A percentile compares a stretch with the other conserved stretches of the same genome.
Conservation (phyloP, 257 asterid genomes). For the Solanum habrochaites region DNA sequence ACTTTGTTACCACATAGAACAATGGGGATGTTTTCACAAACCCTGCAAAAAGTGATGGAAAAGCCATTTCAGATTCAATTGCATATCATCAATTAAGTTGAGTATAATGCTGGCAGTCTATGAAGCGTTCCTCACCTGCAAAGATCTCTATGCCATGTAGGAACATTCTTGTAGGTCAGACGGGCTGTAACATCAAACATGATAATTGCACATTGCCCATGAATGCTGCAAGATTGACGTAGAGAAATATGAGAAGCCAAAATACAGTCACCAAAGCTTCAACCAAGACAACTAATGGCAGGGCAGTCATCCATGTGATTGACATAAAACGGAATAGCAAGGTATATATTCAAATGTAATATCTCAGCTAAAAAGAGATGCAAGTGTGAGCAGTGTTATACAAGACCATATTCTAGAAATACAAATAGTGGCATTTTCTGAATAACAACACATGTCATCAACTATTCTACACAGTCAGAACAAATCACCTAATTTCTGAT, state of each 20-base stretch:
- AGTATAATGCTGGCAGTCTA: background rate
- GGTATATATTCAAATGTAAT: background rate
- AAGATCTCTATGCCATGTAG: constrained; percentile 95
- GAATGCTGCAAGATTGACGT: constrained; percentile 43
- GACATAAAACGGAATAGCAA: background rate
- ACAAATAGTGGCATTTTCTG: background rate
- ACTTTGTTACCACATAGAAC: constrained; percentile 91
- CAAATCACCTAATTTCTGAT: background rate
- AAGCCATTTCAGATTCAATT: background rate
- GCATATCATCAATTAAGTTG: background rate
- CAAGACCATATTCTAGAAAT: background rate
- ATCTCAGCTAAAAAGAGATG: background rate
- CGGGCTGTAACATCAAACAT: constrained; percentile 93
- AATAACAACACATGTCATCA: background rate
- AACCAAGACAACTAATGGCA: background rate
- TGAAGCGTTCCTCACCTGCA: constrained; percentile 44
- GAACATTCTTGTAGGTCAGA: constrained; percentile 84
- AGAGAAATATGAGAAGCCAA: background rate
- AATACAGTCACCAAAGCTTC: background rate
- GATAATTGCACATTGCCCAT: constrained; percentile 87
- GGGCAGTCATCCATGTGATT: background rate
- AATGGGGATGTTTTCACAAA: constrained; percentile 78
- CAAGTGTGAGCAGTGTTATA: background rate
- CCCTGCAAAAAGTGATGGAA: constrained; percentile 16
- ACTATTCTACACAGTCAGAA: background rate